Base-by-base conservation (phyloP, 129 eudicot species). In the Chrysanthemum seticuspe region DNA sequence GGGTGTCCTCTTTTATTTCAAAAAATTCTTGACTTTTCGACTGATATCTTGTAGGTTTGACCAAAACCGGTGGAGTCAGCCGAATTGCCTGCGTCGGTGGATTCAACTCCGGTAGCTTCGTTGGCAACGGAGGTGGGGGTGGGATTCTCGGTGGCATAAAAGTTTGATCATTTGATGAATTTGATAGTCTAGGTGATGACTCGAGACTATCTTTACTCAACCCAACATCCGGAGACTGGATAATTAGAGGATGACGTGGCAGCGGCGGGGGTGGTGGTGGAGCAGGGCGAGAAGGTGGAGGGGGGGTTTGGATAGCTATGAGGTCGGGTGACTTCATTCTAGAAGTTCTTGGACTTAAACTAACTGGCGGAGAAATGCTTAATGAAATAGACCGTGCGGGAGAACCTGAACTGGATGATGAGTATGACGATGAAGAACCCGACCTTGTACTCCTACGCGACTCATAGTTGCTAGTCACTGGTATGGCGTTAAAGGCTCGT, bases 241-340 rank as follows among this genome's bases (percentile, higher is more conserved):
- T 15, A 44, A 59, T 15, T 40, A 47, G 73, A 29, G 19, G 65
- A 55, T 16, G 53, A 40, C 47, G 10, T 7, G 47, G 75, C 10
- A 2, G 55, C 25, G 72, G 50, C 6, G 81, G 85, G 3, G 84
- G 80, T 1, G 80, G 76, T 9, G 84, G 83, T 4, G 79, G 79
- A 45, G 86, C 65, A 12, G 75, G 83, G 8, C 81, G 74, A 12
- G 83, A 66, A 9, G 83, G 83, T 16, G 85, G 77, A 4, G 83
- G 83, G 56, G 76, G 84, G 1, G 85, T 80, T 23, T 80, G 80
- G 36, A 90, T 68, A 5, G 83, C 86, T 1, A 79, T 71, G 63
- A 91, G 79, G 13, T 91, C 92, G 58, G 91, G 97, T 53, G 95
- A 88, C 48, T 91, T 86, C 25, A 85, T 79, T 18, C 81, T 80